Conservation (phyloP, 768 basidiomycete genomes). For the Hericium erinaceus region DNA sequence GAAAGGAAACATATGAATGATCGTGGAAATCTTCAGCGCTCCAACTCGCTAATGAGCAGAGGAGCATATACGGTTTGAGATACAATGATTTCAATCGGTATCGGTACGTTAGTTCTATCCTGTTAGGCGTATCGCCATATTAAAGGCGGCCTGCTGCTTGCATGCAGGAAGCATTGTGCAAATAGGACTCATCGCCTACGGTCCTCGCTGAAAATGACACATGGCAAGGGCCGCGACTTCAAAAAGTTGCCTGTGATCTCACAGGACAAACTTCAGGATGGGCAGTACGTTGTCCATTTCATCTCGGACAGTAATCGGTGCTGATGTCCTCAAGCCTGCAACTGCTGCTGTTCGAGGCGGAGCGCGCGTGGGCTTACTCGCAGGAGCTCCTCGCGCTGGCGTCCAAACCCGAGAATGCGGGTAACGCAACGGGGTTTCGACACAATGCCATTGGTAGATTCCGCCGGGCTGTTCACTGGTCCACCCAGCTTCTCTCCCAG, state of each 20-base stretch:
- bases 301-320: constrained; percentile 9
- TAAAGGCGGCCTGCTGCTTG: background rate
- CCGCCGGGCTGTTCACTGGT: constrained; percentile 71
- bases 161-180: constrained; percentile 78
- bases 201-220: constrained; percentile 74
- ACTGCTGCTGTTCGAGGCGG: constrained; percentile 80
- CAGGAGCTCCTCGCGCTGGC: constrained; percentile 58
- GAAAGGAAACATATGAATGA: background rate
- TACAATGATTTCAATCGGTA: constrained; percentile 86
- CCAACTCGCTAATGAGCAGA: constrained; percentile 78
- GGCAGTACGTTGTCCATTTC: constrained; percentile 51
- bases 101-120: constrained; percentile 35
- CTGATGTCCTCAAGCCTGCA: constrained; percentile 46
- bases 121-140: background rate
- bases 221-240: constrained; percentile 86
- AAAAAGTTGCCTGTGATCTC: constrained; percentile 68
- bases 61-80: constrained; percentile 83
- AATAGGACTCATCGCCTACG: constrained; percentile 85
- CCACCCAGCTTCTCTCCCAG: constrained; percentile 65
- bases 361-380: constrained; percentile 86
- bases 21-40: constrained; percentile 44
- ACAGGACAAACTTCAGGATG: constrained; percentile 66
- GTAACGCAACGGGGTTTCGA: constrained; percentile 46
- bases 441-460: constrained; percentile 74
- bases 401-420: constrained; percentile 29